Base-by-base conservation (phyloP, 148 eudicot genomes). In the Euryodendron excelsum region DNA sequence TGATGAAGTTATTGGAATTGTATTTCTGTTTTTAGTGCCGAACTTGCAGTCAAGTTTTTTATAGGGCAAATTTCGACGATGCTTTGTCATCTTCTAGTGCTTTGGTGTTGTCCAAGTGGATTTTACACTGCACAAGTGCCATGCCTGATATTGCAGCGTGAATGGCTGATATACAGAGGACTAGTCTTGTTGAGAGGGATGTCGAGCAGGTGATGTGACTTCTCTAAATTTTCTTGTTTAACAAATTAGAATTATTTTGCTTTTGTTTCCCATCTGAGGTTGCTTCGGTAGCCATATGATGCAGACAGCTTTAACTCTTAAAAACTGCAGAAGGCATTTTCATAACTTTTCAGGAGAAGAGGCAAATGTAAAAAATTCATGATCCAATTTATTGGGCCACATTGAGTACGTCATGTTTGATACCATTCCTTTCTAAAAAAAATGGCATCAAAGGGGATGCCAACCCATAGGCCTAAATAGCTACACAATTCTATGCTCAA, bases 111-210 rank as follows among this genome's bases (percentile, higher is more conserved):
- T 72, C 41, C 2, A 64, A 36, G 76, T 79, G 77, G 69, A 18
- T 4, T 39, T 37, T 31, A 39, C 60, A 61, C 63, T 73, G 52
- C 55, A 58, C 37, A 67, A 47, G 21, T 27, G 66, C 56, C 39
- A 31, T 50, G 48, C 44, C 63, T 77, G 78, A 76, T 80, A 23
- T 45, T 33, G 55, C 77, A 77, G 78, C 44, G 56, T 80, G 77
- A 77, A 82, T 84, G 86, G 79, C 61, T 77, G 74, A 59, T 63
- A 60, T 80, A 68, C 86, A 76, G 69, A 76, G 80, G 60, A 55
- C 13, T 45, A 73, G 78, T 67, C 74, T 80, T 66, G 81, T 75
- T 28, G 86, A 84, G 55, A 80, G 86, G 81, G 67, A 80, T 58
- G 71, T 64, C 31, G 83, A 72, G 30, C 86, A 84, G 83, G 86